phyloP scores from a whole-genome alignment of 345 rosid genomes.

The Salix purpurea region DNA sequence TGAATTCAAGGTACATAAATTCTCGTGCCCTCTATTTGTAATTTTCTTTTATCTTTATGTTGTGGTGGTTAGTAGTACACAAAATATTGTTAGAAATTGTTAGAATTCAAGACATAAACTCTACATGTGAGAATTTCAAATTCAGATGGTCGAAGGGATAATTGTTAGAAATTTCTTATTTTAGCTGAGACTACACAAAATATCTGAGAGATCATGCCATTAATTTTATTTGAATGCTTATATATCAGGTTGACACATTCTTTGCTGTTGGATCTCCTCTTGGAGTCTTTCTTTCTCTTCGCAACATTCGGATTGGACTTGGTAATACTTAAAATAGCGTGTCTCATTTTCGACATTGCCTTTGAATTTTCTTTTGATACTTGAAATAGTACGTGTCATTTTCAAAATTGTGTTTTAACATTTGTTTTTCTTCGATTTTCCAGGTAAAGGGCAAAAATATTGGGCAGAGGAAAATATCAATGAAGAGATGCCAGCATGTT shows the following conservation, averaged over 20 bases:
- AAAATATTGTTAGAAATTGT: too few relatives aligned
- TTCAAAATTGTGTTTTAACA: not conserved
- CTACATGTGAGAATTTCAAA: not conserved
- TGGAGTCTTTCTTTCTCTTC: constrained; percentile 94
- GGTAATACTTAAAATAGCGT: constrained; percentile 39
- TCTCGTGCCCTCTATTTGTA: not conserved
- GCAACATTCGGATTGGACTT: constrained; percentile 82
- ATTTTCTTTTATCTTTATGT: not conserved
- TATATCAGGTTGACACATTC: constrained; percentile 83
- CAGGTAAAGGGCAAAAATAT: constrained; percentile 85
- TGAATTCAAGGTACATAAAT: constrained; percentile 64
- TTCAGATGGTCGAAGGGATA: not conserved
- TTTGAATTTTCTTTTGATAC: not conserved
- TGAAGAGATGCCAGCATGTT: constrained; percentile 96
- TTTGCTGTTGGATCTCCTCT: constrained; percentile 99
- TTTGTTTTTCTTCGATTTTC: constrained; percentile 3
- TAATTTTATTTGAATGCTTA: constrained; percentile 15
- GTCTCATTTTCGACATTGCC: not conserved
- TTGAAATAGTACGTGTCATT: not conserved
- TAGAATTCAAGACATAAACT: not conserved
- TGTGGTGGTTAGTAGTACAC: not conserved
- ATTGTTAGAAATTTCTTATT: not conserved
- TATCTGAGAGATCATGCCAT: not conserved
- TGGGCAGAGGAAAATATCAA: constrained; percentile 72
- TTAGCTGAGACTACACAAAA: not conserved